Evolutionary conservation across 306 rosid genomes (phyloP), one percentile per base, ranked within the genome.

Genomic region (Comarum palustre): DNA sequence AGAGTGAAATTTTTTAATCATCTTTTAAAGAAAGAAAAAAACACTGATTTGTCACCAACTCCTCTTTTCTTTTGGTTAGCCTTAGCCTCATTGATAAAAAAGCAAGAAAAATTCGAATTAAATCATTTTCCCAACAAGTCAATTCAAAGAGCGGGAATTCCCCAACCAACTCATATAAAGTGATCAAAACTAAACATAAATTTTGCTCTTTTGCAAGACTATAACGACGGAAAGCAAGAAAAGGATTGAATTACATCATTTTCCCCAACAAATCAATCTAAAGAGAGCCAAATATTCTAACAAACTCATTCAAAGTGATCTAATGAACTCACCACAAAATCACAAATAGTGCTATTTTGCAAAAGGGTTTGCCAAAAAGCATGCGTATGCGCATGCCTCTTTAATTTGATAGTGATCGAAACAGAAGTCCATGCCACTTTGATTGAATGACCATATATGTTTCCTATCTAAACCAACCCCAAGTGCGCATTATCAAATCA

Each of bases 401-500:
- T 59, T 39, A 4, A 4, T 32, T 17, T 57, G 75, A 72, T 58
- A 6, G 68, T 58, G 68, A 61, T 61, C 57, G 27, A 70, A 77
- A 77, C n/a, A 69, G 14, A 38, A 31, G 9, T 46, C 43, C 22
- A n/a, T n/a, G n/a, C n/a, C n/a, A n/a, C 75, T 69, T 68, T 57
- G 65, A 27, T 73, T 69, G 76, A 47, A 79, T 86, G 84, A 84
- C 84, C 80, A 61, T 79, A n/a, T n/a, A n/a, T n/a, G n/a, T 19
- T 25, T 24, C 13, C 34, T 4, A 55, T 58, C 36, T 31, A 61
- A 27, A 13, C 75, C 48, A 71, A 55, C n/a, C 42, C 71, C 66
- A 78, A 85, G 86, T 86, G 90, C 76, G 84, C 89, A 76, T 81
- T 80, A 50, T 59, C 75, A 32, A 73, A 51, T 65, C 20, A 74